Evolutionary conservation across 2,329 filamentous ascomycete species (phyloP).

Genomic region (Nothophoma quercina): DNA sequence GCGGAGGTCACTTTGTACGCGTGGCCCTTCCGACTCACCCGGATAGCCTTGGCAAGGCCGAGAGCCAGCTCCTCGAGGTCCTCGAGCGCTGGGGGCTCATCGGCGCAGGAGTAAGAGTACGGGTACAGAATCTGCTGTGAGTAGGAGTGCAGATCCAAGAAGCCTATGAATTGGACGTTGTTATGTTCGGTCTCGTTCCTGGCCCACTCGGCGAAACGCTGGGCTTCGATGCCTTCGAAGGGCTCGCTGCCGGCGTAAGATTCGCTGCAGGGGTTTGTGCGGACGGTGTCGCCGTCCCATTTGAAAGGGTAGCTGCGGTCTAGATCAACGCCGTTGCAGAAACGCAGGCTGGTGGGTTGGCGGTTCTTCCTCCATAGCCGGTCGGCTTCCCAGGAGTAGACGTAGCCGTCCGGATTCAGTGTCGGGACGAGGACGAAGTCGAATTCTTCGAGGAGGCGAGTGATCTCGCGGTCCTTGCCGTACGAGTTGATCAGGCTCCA

Average conservation of each 20-base stretch:
- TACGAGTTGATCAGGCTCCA: slow-evolving; percentile 88
- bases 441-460: slow-evolving; percentile 80
- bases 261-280: slow-evolving; percentile 85
- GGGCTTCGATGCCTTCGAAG: slow-evolving; percentile 83
- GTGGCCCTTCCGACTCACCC: slow-evolving; percentile 76
- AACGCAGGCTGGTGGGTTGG: slow-evolving; percentile 80
- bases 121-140: slow-evolving; percentile 95
- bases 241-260: slow-evolving; percentile 84
- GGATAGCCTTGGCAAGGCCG: slow-evolving; percentile 87
- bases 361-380: slow-evolving; percentile 95
- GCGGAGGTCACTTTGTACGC: slow-evolving; percentile 76
- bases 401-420: slow-evolving; percentile 91
- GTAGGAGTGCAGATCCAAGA: slow-evolving; percentile 92
- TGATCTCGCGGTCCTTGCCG: slow-evolving; percentile 74
- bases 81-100: slow-evolving; percentile 83
- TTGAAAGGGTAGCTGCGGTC: slow-evolving; percentile 86
- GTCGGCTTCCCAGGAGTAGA: slow-evolving; percentile 91
- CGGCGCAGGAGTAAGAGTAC: slow-evolving; percentile 83
- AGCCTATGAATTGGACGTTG: slow-evolving; percentile 79
- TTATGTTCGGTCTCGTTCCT: slow-evolving; percentile 75
- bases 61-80: slow-evolving; percentile 90
- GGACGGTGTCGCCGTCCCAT: slow-evolving; percentile 74
- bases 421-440: slow-evolving; percentile 90
- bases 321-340: slow-evolving; percentile 88
- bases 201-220: slow-evolving; percentile 80